Evolutionary conservation across 257 asterid species (phyloP), one percentile per base, ranked within the genome.

Genomic region (Petunia secreta): DNA sequence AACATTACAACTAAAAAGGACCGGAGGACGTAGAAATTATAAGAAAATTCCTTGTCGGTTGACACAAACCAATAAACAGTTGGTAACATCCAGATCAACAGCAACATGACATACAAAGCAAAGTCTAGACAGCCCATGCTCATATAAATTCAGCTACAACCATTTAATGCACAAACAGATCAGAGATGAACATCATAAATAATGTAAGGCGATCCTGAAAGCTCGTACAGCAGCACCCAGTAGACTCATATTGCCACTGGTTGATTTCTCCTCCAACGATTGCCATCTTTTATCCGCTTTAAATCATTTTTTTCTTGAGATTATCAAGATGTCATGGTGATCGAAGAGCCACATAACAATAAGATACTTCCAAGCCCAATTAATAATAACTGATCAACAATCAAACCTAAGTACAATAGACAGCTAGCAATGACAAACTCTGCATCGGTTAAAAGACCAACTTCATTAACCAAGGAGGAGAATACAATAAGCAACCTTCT

Each of bases 401-500:
- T 62, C 74, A 78, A 78, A 38, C 38, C 64, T 55, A 75, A 53
- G 38, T 50, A 55, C 63, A 34, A 53, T 39, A 10, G 15, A 55
- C 37, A 75, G 37, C 10, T 38, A 38, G 36, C 65, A 58, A 75
- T 15, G 48, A 55, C 50, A 54, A 60, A 59, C 59, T 77, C 60
- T 48, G 60, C 77, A 71, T 48, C 77, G 13, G 34, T 43, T 71
- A 36, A 80, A 75, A 8, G 6, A n/a, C 38, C 38, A 52, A 46
- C 16, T 41, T 63, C 63, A 7, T 39, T 46, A 57, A 54, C 43
- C 40, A 62, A 73, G 8, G 67, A 73, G 8, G 67, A 71, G 6
- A 4, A 10, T 15, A 48, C 4, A 37, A 79, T 25, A 40, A 77
- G 7, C 68, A 73, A 94, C 99, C 99, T 96, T 96, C 84, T 96